Conservation (phyloP, 2,329 filamentous ascomycete genomes). For the Pseudogymnoascus sp. region DNA sequence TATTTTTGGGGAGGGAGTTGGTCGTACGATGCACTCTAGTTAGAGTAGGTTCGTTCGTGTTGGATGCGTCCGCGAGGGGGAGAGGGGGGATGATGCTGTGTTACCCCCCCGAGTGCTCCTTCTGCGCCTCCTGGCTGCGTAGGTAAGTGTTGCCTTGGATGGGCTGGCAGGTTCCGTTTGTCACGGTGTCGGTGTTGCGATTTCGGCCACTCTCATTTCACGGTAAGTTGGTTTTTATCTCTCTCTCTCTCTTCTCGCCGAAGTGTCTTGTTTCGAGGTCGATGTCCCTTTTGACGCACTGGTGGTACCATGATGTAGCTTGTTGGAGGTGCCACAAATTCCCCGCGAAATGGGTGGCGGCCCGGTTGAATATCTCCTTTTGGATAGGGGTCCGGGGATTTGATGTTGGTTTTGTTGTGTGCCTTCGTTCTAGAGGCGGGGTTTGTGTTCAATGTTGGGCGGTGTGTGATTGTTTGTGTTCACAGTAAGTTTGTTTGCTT, state of each 20-base stretch:
- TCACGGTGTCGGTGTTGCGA: not conserved
- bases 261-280: not conserved
- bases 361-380: not conserved
- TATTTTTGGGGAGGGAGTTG: not conserved
- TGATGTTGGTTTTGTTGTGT: not conserved
- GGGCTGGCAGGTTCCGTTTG: not conserved
- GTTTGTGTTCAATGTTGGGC: not conserved
- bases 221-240: not conserved
- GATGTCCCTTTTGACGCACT: not conserved
- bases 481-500: not conserved
- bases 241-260: not conserved
- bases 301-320: not conserved
- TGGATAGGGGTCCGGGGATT: not conserved
- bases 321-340: not conserved
- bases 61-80: not conserved
- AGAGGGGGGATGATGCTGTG: not conserved
- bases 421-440: not conserved
- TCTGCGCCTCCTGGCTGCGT: not conserved
- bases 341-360: not conserved
- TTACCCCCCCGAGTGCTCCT: not conserved
- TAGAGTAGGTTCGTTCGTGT: not conserved
- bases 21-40: not conserved
- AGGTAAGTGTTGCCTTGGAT: not conserved
- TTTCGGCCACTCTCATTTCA: not conserved
- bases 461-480: not conserved